Evolutionary conservation across 2,329 filamentous ascomycete genomes (phyloP).

Genomic region (Diplocarpon mali): DNA sequence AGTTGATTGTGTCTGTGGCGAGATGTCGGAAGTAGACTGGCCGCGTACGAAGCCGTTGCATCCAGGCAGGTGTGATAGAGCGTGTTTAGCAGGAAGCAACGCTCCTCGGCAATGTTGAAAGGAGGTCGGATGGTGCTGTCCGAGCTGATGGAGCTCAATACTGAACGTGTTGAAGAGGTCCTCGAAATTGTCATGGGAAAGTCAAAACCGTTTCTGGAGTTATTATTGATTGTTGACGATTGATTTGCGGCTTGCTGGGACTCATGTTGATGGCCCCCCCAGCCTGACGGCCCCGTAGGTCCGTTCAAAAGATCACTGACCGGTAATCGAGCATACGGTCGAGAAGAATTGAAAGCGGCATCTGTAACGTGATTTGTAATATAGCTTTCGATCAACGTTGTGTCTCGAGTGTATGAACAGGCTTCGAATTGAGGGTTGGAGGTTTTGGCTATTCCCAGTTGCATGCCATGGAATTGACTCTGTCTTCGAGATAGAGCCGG

Average conservation of each 20-base stretch:
- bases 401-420: constrained; percentile 1
- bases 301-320: constrained; percentile 5
- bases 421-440: too few species aligned
- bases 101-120: constrained; percentile 7
- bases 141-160: constrained; percentile 6
- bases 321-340: constrained; percentile 1
- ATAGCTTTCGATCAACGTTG: not conserved
- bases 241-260: not conserved
- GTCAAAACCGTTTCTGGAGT: not conserved
- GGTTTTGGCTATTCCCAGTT: too few species aligned
- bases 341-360: not conserved
- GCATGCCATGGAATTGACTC: too few species aligned
- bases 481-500: too few species aligned
- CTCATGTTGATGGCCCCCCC: not conserved
- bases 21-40: not conserved
- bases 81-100: constrained; percentile 9
- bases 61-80: constrained; percentile 16
- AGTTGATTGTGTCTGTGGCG: constrained; percentile 3
- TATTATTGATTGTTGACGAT: not conserved
- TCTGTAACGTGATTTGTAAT: not conserved
- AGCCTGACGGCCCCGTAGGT: not conserved
- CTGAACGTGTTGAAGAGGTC: constrained; percentile 2
- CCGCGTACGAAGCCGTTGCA: constrained; percentile 10
- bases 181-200: not conserved
- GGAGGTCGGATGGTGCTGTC: constrained; percentile 3